Evolutionary conservation across 345 rosid genomes (phyloP), one percentile per base, ranked within the genome.

Genomic region (Gossypium thurberi): DNA sequence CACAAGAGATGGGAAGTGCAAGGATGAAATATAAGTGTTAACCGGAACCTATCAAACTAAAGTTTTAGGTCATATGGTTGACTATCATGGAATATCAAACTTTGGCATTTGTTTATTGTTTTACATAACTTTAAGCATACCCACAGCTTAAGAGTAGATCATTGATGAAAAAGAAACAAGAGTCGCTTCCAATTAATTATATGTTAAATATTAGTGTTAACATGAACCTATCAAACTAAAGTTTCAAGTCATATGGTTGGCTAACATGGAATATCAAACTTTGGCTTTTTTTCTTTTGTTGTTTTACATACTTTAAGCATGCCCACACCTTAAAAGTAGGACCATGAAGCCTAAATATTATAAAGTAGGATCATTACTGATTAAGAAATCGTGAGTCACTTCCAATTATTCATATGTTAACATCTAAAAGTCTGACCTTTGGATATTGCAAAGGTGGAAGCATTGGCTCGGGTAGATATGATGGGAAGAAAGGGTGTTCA

Each of bases 401-500:
- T 37, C 46, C 20, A 37, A 9, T 63, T 63, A n/a, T 17, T 2
- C 15, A 17, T 67, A 8, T 67, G 40, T 48, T 67, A 48, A 4
- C 13, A 26, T 15, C 58, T 25, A 46, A 10, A 0, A 71, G 14
- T 17, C 65, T 15, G n/a, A 66, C 70, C 56, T 47, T 47, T 33
- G 90, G 88, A 70, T 84, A 90, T 47, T 82, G 87, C 77, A 90
- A 17, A 18, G 91, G 91, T 6, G 90, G 91, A 78, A 90, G 84
- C 70, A 84, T 23, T 67, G 91, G 82, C 56, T 86, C 85, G 1
- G 88, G 87, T 65, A 90, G 81, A 78, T 74, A 73, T 8, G 60
- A 62, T 2, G 87, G 92, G 80, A 85, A 88, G 79, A 90, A 90
- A 8, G 91, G 88, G 68, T 88, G 90, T 69, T 90, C 96, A 78